Evolutionary conservation across 768 basidiomycete species (phyloP).

Genomic region (Xerocomus spinulosus): DNA sequence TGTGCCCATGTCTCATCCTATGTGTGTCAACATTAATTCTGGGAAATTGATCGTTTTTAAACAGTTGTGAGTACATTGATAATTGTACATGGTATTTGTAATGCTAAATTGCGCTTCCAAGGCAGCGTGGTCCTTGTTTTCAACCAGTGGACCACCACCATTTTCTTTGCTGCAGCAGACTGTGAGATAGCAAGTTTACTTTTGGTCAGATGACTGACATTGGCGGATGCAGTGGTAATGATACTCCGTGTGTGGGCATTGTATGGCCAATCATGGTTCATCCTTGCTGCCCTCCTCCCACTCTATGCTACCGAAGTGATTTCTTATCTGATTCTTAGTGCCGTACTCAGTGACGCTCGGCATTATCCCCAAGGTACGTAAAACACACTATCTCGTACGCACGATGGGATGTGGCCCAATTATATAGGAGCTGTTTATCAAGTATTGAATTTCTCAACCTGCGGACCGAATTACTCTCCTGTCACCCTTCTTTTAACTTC

Average conservation of each 20-base stretch:
- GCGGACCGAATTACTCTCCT: neutral
- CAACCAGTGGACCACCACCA: neutral
- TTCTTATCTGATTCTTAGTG: neutral
- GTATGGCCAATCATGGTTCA: neutral
- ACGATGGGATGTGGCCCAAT: neutral
- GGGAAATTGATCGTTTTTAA: neutral
- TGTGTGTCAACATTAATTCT: too few species aligned
- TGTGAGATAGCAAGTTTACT: neutral
- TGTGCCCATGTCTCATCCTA: neutral
- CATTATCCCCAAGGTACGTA: neutral
- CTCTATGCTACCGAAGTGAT: neutral
- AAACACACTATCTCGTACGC: neutral
- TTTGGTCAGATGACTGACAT: neutral
- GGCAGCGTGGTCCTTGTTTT: neutral
- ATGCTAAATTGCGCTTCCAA: neutral
- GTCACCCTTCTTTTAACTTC: neutral
- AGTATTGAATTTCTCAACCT: neutral
- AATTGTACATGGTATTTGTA: too few species aligned
- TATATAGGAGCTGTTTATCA: neutral
- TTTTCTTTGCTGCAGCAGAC: neutral
- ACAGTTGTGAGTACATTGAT: neutral
- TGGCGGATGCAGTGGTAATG: neutral
- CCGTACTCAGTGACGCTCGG: neutral
- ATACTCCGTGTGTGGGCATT: neutral
- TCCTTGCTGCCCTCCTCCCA: neutral